phyloP scores from a whole-genome alignment of 352 stramenopile species.

The Blastocystis sp. region DNA sequence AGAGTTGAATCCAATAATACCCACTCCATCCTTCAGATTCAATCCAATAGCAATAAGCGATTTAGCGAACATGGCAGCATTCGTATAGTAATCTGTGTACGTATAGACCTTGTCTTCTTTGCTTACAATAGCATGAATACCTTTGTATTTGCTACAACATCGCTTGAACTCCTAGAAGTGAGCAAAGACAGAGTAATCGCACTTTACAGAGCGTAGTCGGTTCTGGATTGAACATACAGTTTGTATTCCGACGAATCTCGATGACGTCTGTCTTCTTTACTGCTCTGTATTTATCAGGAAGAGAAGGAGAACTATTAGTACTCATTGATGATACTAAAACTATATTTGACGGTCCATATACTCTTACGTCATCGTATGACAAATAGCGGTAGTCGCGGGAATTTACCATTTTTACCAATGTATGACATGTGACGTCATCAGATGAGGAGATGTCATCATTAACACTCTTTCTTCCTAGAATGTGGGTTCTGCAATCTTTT shows the following conservation, averaged over 20 bases:
- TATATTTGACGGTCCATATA: neutral
- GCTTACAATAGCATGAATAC: slow-evolving; percentile 37
- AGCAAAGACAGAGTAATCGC: neutral
- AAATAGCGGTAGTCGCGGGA: neutral
- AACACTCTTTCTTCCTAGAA: too few species aligned
- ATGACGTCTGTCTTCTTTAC: slow-evolving; percentile 49
- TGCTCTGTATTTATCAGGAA: slow-evolving; percentile 56
- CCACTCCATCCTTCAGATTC: slow-evolving; percentile 73
- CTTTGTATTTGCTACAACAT: neutral
- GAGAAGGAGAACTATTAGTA: neutral
- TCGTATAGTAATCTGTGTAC: slow-evolving; percentile 47
- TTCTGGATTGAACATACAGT: slow-evolving; percentile 43
- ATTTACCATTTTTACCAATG: neutral
- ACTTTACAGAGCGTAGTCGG: slow-evolving; percentile 51
- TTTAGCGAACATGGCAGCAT: slow-evolving; percentile 68
- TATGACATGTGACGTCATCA: too few species aligned
- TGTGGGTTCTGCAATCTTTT: too few species aligned
- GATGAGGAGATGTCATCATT: too few species aligned
- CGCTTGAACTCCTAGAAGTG: slow-evolving; percentile 15
- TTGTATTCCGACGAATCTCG: slow-evolving; percentile 40
- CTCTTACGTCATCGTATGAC: neutral
- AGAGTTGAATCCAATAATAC: slow-evolving; percentile 82
- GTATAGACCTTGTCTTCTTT: slow-evolving; percentile 46
- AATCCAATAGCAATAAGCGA: slow-evolving; percentile 72
- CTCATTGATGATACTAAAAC: neutral